Conservation (phyloP, 169 alveolate genomes). For the Plasmodium berghei region DNA sequence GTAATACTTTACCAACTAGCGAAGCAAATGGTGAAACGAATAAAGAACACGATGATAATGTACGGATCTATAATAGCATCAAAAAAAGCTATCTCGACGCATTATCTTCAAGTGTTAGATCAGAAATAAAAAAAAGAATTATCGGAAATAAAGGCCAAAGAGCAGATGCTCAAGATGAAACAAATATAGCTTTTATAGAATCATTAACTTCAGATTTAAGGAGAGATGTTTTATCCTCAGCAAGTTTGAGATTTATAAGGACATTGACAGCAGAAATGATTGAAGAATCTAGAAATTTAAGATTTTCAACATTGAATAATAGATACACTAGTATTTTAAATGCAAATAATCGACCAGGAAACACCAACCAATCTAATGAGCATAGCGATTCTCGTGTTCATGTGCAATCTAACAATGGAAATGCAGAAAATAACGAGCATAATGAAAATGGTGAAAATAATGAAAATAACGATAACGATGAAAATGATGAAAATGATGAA, state of each 20-base stretch:
- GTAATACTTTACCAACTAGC: background rate
- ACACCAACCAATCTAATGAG: background rate
- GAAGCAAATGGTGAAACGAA: background rate
- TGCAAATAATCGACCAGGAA: conserved; percentile 24
- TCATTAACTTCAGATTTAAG: conserved; percentile 85
- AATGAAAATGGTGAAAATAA: background rate
- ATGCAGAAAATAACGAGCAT: conserved; percentile 5
- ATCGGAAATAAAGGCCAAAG: conserved; percentile 58
- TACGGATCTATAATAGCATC: conserved; percentile 53
- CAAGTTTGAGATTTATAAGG: conserved; percentile 81
- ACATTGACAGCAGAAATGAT: conserved; percentile 85
- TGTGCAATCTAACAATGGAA: conserved; percentile 4
- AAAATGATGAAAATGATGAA: background rate
- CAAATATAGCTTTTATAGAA: conserved; percentile 84
- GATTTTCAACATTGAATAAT: conserved; percentile 35
- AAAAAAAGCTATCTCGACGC: conserved; percentile 70
- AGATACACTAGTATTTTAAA: conserved; percentile 11
- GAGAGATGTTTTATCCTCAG: conserved; percentile 85
- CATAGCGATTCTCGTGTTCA: background rate
- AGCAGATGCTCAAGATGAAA: conserved; percentile 80
- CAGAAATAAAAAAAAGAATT: conserved; percentile 68
- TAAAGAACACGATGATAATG: conserved; percentile 26
- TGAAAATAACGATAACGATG: background rate
- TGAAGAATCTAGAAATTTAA: conserved; percentile 83
- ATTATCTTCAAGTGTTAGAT: conserved; percentile 53